Base-by-base conservation (phyloP, 78 protist genomes). In the Cavenderia fasciculata region DNA sequence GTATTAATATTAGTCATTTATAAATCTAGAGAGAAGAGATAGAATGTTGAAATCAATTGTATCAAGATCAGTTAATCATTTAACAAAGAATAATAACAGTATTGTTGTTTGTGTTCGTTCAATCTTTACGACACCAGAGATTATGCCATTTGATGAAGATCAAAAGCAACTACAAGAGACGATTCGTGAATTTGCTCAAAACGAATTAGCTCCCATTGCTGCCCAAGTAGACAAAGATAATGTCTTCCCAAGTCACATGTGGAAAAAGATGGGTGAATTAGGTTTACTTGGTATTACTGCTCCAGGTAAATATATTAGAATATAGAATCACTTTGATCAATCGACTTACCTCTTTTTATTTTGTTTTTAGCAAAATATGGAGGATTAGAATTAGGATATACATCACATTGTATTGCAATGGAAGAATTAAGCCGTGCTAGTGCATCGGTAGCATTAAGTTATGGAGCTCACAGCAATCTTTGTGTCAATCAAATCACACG, bases 401-500 rank as follows among this genome's bases (percentile, higher is more conserved):
- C 82, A 12, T 97, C 94, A 43, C 96, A 95, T 74, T 65, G 87
- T 70, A 34, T 95, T 40, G 95, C 59, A 31, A 95, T 96, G 97
- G 97, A 96, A 72, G 98, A 97, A 65, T 16, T 96, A 36, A 25
- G 68, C 46, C 68, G 97, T 44, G 96, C 96, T 0, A 74, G 93
- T 7, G 97, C 95, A 18, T 49, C 97, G 4, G 73, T 97, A 25
- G 98, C 96, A 6, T 91, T 97, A 46, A 66, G 90, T n/a, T 97
- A 97, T 74, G 98, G 97, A 23, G 99, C 99, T 5, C 99, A 97
- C 85, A 68, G 92, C 18, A 97, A 97, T 84, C 93, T 97, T 33
- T 96, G 98, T 70, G 96, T 96, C 59, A 94, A 96, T 86, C 96
- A 95, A 78, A 89, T 97, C 73, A 93, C 75, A 7, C 91, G 97